Evolutionary conservation across 768 basidiomycete genomes (phyloP).

Genomic region (Mycena epipterygia): DNA sequence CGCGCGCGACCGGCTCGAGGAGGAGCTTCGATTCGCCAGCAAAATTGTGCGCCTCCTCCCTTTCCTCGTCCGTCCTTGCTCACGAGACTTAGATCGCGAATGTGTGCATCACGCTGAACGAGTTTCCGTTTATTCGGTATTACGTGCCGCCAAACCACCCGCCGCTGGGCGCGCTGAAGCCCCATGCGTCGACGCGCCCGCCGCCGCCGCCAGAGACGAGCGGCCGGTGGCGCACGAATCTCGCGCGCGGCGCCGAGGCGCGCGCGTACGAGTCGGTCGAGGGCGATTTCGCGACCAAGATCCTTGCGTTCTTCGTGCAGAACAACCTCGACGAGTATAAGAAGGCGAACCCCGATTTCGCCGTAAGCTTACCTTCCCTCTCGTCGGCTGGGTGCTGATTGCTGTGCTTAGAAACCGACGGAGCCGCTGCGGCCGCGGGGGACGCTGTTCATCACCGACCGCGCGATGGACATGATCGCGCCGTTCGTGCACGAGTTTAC

Average conservation of each 20-base stretch:
- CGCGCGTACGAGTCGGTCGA: slow-evolving; percentile 79
- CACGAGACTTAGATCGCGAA: slow-evolving; percentile 77
- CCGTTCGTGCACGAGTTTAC: slow-evolving; percentile 98
- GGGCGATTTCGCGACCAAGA: slow-evolving; percentile 82
- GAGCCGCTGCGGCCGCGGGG: slow-evolving; percentile 78
- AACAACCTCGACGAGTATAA: slow-evolving; percentile 88
- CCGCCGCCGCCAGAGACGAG: slow-evolving; percentile 75
- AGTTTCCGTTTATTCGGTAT: slow-evolving; percentile 94
- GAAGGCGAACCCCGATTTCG: slow-evolving; percentile 87
- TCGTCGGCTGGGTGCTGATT: slow-evolving; percentile 3
- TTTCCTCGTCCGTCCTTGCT: not conserved
- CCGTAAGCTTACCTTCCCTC: slow-evolving; percentile 58
- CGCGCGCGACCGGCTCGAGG: slow-evolving; percentile 84
- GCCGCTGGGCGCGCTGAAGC: slow-evolving; percentile 88
- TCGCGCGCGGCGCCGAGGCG: slow-evolving; percentile 79
- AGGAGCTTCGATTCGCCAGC: slow-evolving; percentile 84
- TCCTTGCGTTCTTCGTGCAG: slow-evolving; percentile 91
- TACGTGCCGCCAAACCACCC: slow-evolving; percentile 87
- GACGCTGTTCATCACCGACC: slow-evolving; percentile 92
- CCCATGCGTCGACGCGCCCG: slow-evolving; percentile 72
- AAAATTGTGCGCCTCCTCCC: slow-evolving; percentile 66
- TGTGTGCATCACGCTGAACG: slow-evolving; percentile 89
- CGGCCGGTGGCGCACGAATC: slow-evolving; percentile 84
- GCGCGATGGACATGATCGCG: slow-evolving; percentile 93
- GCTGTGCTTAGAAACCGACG: slow-evolving; percentile 58